Base-by-base conservation (phyloP, 2,329 filamentous ascomycete genomes). In the Clarireedia monteithiana region DNA sequence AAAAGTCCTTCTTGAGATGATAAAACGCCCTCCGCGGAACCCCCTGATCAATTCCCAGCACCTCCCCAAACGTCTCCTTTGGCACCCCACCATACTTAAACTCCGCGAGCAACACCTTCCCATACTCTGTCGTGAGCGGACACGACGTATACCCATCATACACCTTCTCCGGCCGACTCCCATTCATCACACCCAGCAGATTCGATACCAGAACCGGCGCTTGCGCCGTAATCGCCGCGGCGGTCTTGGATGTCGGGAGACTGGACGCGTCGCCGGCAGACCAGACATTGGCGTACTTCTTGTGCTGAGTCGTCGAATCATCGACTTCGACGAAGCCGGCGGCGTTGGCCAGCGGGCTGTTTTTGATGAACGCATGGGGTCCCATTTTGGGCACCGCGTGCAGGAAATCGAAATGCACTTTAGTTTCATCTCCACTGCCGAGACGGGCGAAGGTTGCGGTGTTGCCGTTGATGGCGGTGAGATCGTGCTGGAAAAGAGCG, bases 1-100 rank as follows among this genome's bases (percentile, higher is more conserved):
- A 85, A 63, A 85, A 85, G 64, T 84, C 77, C 70, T 82, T 85
- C 73, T 85, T 85, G 46, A 85, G 62, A 62, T 84, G 72, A 61
- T 82, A 85, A 64, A 85, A 85, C 0, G 76, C 71, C 3, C 76
- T 74, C 3, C 81, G 74, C 2, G 82, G 82, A 9, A 69, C 69
- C 0, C 67, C 75, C 67, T 85, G 82, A 62, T 85, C 80, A 6
- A 84, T 73, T 0, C 80, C 81, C 14, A 84, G 68, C 65, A 68
- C 70, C 3, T 72, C 68, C 4, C 70, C 73, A 59, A 85, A 85
- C 0, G 82, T 84, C 72, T 85, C 82, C 66, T 84, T 83, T 6
- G 82, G 81, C 60, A 74, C 74, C 7, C 79, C 80, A 2, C 79
- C 82, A 59, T 85, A 85, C 70, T 81, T 84, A 72, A 85, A 85